phyloP scores from a whole-genome alignment of 805 yeast genomes.

The Kodamaea leandrae region DNA sequence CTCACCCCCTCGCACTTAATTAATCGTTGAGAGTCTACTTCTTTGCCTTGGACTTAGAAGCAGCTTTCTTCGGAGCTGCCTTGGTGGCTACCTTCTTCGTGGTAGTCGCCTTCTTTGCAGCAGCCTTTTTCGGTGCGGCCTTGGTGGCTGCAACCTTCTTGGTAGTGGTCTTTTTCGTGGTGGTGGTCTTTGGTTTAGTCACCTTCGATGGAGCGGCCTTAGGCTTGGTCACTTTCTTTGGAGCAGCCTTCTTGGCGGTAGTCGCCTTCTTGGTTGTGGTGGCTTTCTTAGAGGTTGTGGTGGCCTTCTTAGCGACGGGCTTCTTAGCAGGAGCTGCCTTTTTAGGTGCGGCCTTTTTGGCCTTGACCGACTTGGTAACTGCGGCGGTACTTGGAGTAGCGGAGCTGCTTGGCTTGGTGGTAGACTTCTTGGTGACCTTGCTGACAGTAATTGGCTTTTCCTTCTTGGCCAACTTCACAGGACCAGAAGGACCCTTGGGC shows the following conservation, averaged over 20 bases:
- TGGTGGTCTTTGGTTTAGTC: slow-evolving; percentile 18
- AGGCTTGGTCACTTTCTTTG: neutral
- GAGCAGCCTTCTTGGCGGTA: slow-evolving; percentile 18
- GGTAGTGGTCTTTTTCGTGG: slow-evolving; percentile 16
- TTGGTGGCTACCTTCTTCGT: slow-evolving; percentile 25
- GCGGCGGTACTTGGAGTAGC: slow-evolving; percentile 9
- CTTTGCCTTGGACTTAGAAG: slow-evolving; percentile 1
- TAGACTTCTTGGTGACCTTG: slow-evolving; percentile 24
- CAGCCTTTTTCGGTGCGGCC: slow-evolving; percentile 19
- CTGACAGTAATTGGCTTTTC: slow-evolving; percentile 15
- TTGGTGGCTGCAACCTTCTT: slow-evolving; percentile 11
- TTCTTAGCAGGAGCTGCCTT: slow-evolving; percentile 18
- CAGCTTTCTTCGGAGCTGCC: slow-evolving; percentile 15
- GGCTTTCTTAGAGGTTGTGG: slow-evolving; percentile 15
- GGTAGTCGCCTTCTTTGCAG: slow-evolving; percentile 22
- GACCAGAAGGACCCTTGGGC: slow-evolving; percentile 90
- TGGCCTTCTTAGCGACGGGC: slow-evolving; percentile 13
- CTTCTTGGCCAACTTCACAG: slow-evolving; percentile 63
- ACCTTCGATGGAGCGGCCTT: neutral
- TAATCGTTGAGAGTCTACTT: neutral
- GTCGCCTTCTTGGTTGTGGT: slow-evolving; percentile 20
- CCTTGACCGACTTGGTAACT: slow-evolving; percentile 16
- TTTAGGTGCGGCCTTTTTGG: slow-evolving; percentile 14
- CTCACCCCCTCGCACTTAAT: neutral
- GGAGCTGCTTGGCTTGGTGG: slow-evolving; percentile 13